These are phyloP conservation scores for Wickerhamomyces mucosus DNA, from an alignment of 805 yeast genomes.

Conservation along the genomic window DNA sequence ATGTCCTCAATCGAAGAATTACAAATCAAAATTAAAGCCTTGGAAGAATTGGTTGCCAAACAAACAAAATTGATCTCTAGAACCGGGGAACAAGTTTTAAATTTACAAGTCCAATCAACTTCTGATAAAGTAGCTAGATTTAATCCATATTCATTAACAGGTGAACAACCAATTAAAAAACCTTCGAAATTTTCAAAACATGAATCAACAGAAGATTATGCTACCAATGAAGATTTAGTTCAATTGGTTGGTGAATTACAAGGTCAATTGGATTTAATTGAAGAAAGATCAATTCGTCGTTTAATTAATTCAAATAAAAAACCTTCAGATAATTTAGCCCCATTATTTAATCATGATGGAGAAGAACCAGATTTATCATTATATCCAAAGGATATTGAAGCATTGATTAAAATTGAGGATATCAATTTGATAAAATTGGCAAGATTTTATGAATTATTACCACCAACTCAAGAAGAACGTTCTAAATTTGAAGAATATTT, in stretches of 20 bases:
- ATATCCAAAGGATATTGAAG: slow-evolving; percentile 52
- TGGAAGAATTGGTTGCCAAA: slow-evolving; percentile 47
- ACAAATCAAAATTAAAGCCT: slow-evolving; percentile 35
- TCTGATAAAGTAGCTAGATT: slow-evolving; percentile 28
- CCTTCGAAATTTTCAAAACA: slow-evolving; percentile 4
- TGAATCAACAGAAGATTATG: slow-evolving; percentile 34
- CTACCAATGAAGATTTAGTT: slow-evolving; percentile 75
- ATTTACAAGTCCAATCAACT: slow-evolving; percentile 52
- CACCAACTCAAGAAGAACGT: slow-evolving; percentile 50
- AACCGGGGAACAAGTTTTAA: slow-evolving; percentile 74
- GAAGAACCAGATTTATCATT: slow-evolving; percentile 42
- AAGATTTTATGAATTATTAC: slow-evolving; percentile 67
- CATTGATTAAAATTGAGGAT: slow-evolving; percentile 39
- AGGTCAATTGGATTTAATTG: slow-evolving; percentile 72
- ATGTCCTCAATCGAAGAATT: slow-evolving; percentile 19
- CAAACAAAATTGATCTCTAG: slow-evolving; percentile 58
- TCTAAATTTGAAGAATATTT: slow-evolving; percentile 40
- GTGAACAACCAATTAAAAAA: slow-evolving; percentile 2
- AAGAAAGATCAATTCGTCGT: slow-evolving; percentile 68
- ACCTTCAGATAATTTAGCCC: slow-evolving; percentile 41
- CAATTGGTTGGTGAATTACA: slow-evolving; percentile 86
- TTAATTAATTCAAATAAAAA: slow-evolving; percentile 49
- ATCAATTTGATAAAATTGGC: slow-evolving; percentile 43
- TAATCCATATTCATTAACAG: slow-evolving; percentile 10
- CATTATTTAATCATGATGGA: slow-evolving; percentile 74